Conservation (phyloP, 768 basidiomycete species). For the Tylopilus rubrobrunneus region DNA sequence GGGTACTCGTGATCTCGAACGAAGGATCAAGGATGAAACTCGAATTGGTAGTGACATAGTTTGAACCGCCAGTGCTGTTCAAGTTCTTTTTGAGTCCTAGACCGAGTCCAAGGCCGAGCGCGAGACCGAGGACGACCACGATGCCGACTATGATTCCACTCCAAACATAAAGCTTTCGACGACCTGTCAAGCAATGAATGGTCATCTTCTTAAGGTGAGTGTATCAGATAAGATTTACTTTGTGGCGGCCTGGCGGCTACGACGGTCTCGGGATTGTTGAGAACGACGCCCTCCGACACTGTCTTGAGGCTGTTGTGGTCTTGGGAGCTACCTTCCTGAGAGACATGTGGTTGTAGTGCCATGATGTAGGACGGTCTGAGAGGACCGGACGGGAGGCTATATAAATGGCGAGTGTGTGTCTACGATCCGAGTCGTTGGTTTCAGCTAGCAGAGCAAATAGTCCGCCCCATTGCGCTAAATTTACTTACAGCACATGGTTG, state of each 20-base stretch:
- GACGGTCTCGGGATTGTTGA: not conserved
- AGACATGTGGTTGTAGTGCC: not conserved
- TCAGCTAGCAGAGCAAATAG: too few species aligned
- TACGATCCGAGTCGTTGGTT: too few species aligned
- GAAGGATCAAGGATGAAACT: conserved; percentile 27
- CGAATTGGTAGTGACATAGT: conserved; percentile 22
- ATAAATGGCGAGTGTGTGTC: too few species aligned
- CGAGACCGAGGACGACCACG: conserved; percentile 23
- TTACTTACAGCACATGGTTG: too few species aligned
- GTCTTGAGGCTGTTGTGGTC: not conserved
- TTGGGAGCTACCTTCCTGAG: conserved; percentile 3
- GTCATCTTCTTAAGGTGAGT: not conserved
- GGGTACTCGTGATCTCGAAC: conserved; percentile 24
- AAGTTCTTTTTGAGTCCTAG: conserved; percentile 25
- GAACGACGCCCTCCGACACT: not conserved
- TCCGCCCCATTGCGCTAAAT: too few species aligned
- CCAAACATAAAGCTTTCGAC: conserved; percentile 20
- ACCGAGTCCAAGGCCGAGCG: conserved; percentile 29
- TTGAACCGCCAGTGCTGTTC: conserved; percentile 7
- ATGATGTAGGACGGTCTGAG: not conserved
- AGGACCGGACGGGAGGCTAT: too few species aligned
- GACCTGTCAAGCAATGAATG: conserved; percentile 12
- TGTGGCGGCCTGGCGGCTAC: not conserved
- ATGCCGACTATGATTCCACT: conserved; percentile 8
- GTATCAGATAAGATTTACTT: conserved; percentile 8